phyloP scores from a whole-genome alignment of 139 green algal species.

The Closterium sp. region DNA sequence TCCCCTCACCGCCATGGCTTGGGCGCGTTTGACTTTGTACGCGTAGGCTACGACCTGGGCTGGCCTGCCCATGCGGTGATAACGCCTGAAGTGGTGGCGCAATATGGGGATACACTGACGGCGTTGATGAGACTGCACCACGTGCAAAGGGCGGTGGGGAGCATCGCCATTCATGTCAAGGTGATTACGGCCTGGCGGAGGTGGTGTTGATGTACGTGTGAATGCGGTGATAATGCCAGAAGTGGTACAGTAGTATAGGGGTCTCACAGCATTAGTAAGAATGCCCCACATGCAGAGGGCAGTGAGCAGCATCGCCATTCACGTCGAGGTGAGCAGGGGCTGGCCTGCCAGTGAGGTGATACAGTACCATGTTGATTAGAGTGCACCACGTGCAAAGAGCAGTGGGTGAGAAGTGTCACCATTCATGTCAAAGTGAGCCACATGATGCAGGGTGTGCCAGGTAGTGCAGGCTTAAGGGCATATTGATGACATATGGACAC shows the following conservation, averaged over 20 bases:
- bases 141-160: no score
- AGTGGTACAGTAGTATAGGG: neutral
- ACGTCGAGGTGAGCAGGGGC: neutral
- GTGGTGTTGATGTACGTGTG: no score
- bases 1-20: neutral
- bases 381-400: neutral
- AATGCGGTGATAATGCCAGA: neutral
- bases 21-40: neutral
- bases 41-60: neutral
- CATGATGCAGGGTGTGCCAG: no score
- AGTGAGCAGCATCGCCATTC: neutral
- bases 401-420: neutral
- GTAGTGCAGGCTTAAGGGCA: no score
- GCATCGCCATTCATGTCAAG: no score
- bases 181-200: no score
- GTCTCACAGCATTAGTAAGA: neutral
- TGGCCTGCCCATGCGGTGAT: neutral
- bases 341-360: no score
- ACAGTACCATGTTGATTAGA: neutral
- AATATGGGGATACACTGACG: no score
- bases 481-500: no score
- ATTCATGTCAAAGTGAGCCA: no score
- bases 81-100: no score
- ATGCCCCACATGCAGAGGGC: neutral
- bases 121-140: no score